A percentile compares a stretch with the other conserved stretches of the same genome.
Conservation (phyloP, 805 yeast genomes). For the Cyberlindnera petersonii region DNA sequence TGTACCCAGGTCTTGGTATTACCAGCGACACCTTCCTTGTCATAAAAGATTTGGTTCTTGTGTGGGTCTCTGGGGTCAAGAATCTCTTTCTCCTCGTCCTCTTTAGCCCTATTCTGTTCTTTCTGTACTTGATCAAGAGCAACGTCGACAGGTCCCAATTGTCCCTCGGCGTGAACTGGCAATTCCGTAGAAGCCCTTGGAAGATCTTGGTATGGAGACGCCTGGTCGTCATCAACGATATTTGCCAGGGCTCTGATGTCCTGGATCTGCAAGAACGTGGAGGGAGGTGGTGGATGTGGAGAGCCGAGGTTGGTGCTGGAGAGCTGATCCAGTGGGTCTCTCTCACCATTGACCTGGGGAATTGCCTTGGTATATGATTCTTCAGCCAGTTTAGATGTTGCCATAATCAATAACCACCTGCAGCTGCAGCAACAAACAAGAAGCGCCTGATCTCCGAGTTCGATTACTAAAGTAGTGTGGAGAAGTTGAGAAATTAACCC, state of each 20-base stretch:
- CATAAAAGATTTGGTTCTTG: constrained; percentile 1
- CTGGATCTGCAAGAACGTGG: background rate
- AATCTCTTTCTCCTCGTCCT: background rate
- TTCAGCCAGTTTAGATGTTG: too few species aligned
- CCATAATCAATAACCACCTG: too few species aligned
- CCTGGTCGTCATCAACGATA: constrained; percentile 2
- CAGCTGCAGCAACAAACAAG: too few species aligned
- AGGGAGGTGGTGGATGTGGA: background rate
- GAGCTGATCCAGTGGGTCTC: background rate
- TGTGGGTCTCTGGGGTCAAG: constrained; percentile 2
- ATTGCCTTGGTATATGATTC: too few species aligned
- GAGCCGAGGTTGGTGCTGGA: background rate
- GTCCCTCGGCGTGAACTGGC: background rate
- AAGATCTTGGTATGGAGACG: background rate
- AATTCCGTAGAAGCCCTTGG: constrained; percentile 1
- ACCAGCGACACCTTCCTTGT: constrained; percentile 3
- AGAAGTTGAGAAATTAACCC: too few species aligned
- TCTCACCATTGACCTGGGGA: too few species aligned
- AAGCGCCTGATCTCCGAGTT: too few species aligned
- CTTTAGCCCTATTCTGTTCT: background rate
- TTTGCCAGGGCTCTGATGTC: constrained; percentile 1
- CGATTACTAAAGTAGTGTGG: too few species aligned
- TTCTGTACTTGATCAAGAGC: constrained; percentile 3
- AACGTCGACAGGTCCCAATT: background rate
- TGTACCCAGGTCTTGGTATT: constrained; percentile 3